A percentile compares a stretch with the other conserved stretches of the same genome.
phyloP scores from a whole-genome alignment of 306 rosid species.

The Arachis hypogaea region DNA sequence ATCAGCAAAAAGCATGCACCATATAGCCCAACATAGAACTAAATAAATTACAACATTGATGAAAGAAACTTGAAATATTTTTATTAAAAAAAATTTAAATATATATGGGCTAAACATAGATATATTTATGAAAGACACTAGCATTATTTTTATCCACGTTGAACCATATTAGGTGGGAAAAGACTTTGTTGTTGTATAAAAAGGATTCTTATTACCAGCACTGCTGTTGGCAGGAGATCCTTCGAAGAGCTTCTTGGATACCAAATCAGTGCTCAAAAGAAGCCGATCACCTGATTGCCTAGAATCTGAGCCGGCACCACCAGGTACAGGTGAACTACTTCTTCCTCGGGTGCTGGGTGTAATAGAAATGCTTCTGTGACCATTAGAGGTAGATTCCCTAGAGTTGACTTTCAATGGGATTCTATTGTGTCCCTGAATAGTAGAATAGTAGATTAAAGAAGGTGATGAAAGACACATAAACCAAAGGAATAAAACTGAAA shows the following conservation, averaged over 20 bases:
- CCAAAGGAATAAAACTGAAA: conserved; percentile 15
- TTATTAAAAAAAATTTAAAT: too few relatives aligned
- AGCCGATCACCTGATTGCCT: conserved; percentile 46
- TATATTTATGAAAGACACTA: too few relatives aligned
- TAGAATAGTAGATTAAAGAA: not conserved
- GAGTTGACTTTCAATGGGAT: conserved; percentile 61
- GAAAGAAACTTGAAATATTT: too few relatives aligned
- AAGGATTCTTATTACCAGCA: conserved; percentile 51
- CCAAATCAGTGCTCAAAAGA: conserved; percentile 46
- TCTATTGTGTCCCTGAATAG: conserved; percentile 64
- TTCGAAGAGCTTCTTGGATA: conserved; percentile 56
- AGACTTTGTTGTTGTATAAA: too few relatives aligned
- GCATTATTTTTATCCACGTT: too few relatives aligned
- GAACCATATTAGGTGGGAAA: too few relatives aligned
- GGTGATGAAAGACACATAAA: conserved; percentile 23
- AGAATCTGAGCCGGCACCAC: conserved; percentile 47
- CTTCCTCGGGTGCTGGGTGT: conserved; percentile 65
- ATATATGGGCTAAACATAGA: too few relatives aligned
- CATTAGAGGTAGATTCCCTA: conserved; percentile 65
- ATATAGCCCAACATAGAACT: too few relatives aligned
- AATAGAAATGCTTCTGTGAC: conserved; percentile 57
- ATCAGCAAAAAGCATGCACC: too few relatives aligned
- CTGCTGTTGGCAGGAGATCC: conserved; percentile 56
- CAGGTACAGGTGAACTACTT: conserved; percentile 70
- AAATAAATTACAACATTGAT: too few relatives aligned